Conservation (phyloP, 2,329 filamentous ascomycete species). For the Mycosphaerella sp. region DNA sequence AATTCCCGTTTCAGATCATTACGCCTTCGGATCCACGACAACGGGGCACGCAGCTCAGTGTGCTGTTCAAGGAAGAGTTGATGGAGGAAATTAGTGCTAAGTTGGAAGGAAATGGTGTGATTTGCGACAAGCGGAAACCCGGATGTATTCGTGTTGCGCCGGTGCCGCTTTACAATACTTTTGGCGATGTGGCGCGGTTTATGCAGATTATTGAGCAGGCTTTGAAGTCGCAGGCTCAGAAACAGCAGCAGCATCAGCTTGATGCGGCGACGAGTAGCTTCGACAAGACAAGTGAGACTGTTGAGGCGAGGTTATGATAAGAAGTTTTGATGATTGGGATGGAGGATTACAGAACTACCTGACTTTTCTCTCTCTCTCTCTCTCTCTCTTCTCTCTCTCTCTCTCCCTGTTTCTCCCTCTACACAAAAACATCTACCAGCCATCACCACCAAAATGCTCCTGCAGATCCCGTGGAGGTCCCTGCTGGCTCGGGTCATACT, state of each 20-base stretch:
- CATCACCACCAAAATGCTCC: slow-evolving; percentile 28
- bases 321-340: background rate
- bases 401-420: background rate
- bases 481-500: slow-evolving; percentile 44
- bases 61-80: slow-evolving; percentile 61
- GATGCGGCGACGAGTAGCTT: background rate
- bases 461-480: slow-evolving; percentile 32
- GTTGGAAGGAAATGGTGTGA: slow-evolving; percentile 62
- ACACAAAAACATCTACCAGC: slow-evolving; percentile 7
- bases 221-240: slow-evolving; percentile 9
- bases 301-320: slow-evolving; percentile 11
- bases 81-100: slow-evolving; percentile 60
- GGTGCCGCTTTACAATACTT: slow-evolving; percentile 76
- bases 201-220: slow-evolving; percentile 49
- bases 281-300: background rate
- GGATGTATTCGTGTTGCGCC: slow-evolving; percentile 80
- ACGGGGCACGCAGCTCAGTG: slow-evolving; percentile 70
- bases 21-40: slow-evolving; percentile 63
- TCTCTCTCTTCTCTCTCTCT: no score
- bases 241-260: background rate
- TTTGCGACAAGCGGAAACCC: slow-evolving; percentile 79
- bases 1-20: slow-evolving; percentile 46
- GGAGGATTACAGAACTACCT: background rate
- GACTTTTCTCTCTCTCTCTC: background rate
- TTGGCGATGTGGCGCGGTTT: slow-evolving; percentile 64